These are phyloP conservation scores for Fusarium sp. DNA, from an alignment of 2,329 filamentous ascomycete species.

Conservation along the genomic window DNA sequence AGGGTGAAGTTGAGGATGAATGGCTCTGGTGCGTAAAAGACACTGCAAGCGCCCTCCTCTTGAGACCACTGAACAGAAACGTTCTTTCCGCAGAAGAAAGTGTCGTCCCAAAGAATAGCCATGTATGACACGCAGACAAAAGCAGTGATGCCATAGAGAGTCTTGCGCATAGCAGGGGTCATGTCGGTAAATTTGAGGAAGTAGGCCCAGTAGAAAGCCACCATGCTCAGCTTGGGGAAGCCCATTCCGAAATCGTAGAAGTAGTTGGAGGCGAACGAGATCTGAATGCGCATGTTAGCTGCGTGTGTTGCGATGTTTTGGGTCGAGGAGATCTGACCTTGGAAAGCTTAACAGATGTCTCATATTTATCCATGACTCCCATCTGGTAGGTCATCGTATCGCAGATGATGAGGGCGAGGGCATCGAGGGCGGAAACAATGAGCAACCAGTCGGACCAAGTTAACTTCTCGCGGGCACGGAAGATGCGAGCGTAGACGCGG, in stretches of 20 bases:
- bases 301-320: accelerated
- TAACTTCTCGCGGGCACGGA: constrained; percentile 50
- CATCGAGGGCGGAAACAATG: constrained; percentile 49
- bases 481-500: constrained; percentile 52
- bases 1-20: constrained; percentile 54
- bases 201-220: constrained; percentile 55
- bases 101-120: constrained; percentile 53
- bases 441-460: constrained; percentile 50
- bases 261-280: constrained; percentile 55
- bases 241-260: constrained; percentile 56
- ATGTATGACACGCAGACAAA: constrained; percentile 52
- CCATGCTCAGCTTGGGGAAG: constrained; percentile 54
- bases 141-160: constrained; percentile 50
- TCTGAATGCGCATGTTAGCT: constrained; percentile 31
- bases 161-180: constrained; percentile 48
- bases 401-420: constrained; percentile 53
- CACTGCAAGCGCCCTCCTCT: constrained; percentile 54
- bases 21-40: constrained; percentile 52
- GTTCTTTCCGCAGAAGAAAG: constrained; percentile 53
- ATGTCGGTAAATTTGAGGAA: constrained; percentile 42
- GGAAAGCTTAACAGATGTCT: constrained; percentile 50
- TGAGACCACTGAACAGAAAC: constrained; percentile 55
- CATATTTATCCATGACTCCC: constrained; percentile 51
- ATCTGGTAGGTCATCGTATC: constrained; percentile 52
- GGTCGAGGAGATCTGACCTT: constrained; percentile 37